Base-by-base conservation (phyloP, 225 moss, liverwort and hornwort species). In the Pseudoscleropodium purum region DNA sequence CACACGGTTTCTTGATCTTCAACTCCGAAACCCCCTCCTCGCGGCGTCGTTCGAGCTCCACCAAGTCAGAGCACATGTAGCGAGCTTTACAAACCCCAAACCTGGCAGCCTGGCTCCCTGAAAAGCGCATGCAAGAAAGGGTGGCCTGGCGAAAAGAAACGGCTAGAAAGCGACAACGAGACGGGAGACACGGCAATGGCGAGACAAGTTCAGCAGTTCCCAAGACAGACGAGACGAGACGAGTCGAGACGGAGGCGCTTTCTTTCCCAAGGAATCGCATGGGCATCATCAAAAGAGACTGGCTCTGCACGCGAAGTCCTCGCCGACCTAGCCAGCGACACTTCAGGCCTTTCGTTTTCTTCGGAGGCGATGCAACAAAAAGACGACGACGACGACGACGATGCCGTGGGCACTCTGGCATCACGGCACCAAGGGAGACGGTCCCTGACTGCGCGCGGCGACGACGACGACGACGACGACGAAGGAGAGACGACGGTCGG, bases 131-230 rank as follows among this genome's bases (percentile, higher is more conserved):
- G 85, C 85, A 89, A 52, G 70, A 82, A 80, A 79, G 72, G 72
- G 31, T 66, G n/a, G 8, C 30, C 79, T 45, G 37, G 61, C 57
- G n/a, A 43, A 54, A 85, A 84, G 72, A 84, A 91, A 91, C 85
- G 91, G 91, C 91, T 88, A 64, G 73, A 72, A 88, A 91, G 81
- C 80, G 90, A 91, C 88, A 85, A 88, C 56, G 23, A 31, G 37
- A 68, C 66, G 84, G 33, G 45, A 66, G 56, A 64, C 52, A 70
- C 47, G 47, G 75, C 14, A 36, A 86, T 56, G 82, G 41, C 36
- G 69, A 83, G 47, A 60, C 10, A 20, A 54, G 57, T 47, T 66
- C 52, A 26, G 67, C 6, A 20, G 69, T 69, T 69, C 70, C 81
- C 41, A 43, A 81, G 60, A 60, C 39, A 57, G 56, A 70, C 34